These are phyloP conservation scores for Rhizopogon sp. DNA, from an alignment of 768 basidiomycete genomes.

Conservation along the genomic window DNA sequence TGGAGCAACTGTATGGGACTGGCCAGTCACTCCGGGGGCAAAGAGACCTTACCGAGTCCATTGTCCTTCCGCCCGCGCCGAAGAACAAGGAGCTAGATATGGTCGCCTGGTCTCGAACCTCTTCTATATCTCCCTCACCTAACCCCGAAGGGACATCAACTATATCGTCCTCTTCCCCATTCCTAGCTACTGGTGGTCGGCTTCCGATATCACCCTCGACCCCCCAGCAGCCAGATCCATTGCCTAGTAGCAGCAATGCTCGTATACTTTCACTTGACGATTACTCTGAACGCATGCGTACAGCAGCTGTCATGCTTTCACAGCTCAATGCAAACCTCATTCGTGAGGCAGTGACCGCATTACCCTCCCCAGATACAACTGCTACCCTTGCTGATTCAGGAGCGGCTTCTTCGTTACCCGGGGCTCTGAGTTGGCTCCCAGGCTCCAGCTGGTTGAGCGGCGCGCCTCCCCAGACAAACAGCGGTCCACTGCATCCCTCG, in stretches of 20 bases:
- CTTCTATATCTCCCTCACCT: slow-evolving; percentile 47
- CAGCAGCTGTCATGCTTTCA: slow-evolving; percentile 96
- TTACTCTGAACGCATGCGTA: slow-evolving; percentile 97
- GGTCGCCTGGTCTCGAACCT: slow-evolving; percentile 67
- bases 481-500: slow-evolving; percentile 27
- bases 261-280: slow-evolving; percentile 78
- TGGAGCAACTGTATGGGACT: slow-evolving; percentile 90
- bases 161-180: slow-evolving; percentile 6
- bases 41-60: slow-evolving; percentile 80
- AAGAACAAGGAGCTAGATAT: slow-evolving; percentile 90
- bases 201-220: slow-evolving; percentile 3
- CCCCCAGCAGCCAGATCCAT: background rate
- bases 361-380: slow-evolving; percentile 10
- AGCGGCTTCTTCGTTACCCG: slow-evolving; percentile 13
- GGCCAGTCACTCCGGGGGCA: slow-evolving; percentile 67
- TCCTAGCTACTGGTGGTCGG: slow-evolving; percentile 2
- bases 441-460: slow-evolving; percentile 48
- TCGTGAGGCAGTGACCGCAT: slow-evolving; percentile 41
- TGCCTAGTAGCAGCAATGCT: background rate
- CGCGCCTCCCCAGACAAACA: slow-evolving; percentile 13
- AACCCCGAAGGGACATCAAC: slow-evolving; percentile 31
- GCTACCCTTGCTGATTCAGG: slow-evolving; percentile 4
- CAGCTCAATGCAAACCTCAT: slow-evolving; percentile 84
- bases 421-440: slow-evolving; percentile 47
- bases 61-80: slow-evolving; percentile 74